A percentile compares a stretch with the other conserved stretches of the same genome.
Conservation (phyloP, 2,329 filamentous ascomycete species). For the Nakataea oryzae region DNA sequence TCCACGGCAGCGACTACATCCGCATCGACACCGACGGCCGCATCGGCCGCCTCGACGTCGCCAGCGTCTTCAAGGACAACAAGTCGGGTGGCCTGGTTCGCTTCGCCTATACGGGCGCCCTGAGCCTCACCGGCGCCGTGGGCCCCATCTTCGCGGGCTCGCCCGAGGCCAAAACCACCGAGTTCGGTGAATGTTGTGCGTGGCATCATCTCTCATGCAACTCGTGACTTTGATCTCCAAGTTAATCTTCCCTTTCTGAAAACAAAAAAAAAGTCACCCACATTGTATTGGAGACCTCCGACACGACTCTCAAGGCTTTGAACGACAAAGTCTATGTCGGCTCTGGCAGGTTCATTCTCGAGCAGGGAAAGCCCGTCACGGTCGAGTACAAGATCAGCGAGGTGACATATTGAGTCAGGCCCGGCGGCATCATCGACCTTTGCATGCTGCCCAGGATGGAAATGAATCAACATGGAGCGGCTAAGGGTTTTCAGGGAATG, state of each 20-base stretch:
- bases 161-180: constrained; percentile 23
- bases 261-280: constrained; percentile 18
- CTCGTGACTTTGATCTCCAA: neutral
- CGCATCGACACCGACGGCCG: constrained; percentile 22
- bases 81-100: constrained; percentile 18
- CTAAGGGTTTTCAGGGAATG: neutral
- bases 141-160: constrained; percentile 22
- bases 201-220: neutral
- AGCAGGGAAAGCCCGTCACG: constrained; percentile 22
- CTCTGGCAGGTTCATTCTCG: constrained; percentile 29
- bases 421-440: neutral
- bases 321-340: constrained; percentile 28
- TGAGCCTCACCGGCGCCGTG: constrained; percentile 17
- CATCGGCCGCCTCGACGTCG: constrained; percentile 28
- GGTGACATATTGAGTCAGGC: constrained; percentile 14
- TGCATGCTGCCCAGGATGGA: neutral
- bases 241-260: neutral
- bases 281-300: constrained; percentile 25
- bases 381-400: constrained; percentile 36
- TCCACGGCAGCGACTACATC: constrained; percentile 30
- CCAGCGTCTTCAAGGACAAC: constrained; percentile 21
- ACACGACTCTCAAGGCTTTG: constrained; percentile 20
- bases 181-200: constrained; percentile 27
- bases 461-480: neutral
- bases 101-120: constrained; percentile 26